Evolutionary conservation across 164 flowering plant genomes (phyloP), one percentile per base, ranked within the genome.

Genomic region (Litsea cubeba): DNA sequence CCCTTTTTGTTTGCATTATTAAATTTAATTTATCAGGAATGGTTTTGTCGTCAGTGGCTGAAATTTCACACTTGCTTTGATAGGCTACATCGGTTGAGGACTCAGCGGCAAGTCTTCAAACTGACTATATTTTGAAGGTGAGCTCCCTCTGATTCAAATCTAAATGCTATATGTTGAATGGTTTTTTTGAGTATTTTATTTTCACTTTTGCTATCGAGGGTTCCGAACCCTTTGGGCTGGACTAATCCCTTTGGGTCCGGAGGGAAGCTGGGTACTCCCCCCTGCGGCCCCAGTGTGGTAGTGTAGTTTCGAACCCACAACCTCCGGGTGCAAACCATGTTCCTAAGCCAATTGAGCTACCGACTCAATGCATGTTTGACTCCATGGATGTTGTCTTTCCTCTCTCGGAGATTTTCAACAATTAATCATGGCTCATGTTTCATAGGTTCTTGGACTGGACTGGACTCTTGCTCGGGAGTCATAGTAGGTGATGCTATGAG

Each of bases 111-210:
- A 80, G 79, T 46, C 86, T 86, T 65, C 91, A 87, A 74, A 90
- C 89, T 23, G 91, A 90, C 74, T 90, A 90, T 78, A 82, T 88
- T 46, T 35, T 90, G 20, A 90, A 88, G 80, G 94, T 88, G 80
- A 62, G 62, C 69, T 8, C 28, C 28, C 22, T 14, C 18, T 17
- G 3, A 51, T 14, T 14, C 17, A 51, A 12, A 12, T 51, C 58
- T 14, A 51, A 12, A 17, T 51, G 14, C 5, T 1, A 51, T 51
- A 51, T 12, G 4, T 51, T 51, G 15, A 12, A 3, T 15, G 3
- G 3, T 4, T 3, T 51, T 51, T 30, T 51, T 51, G 58, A 17
- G 14, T 17, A 51, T 51, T 12, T 51, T 4, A 17, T 51, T 12
- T 17, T 51, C 14, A 51, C 18, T 30, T 30, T 28, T 28, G 3